Evolutionary conservation across 1,284 basidiomycete genomes (phyloP), one percentile per base, ranked within the genome.

Genomic region (Phenoliferia sp.): DNA sequence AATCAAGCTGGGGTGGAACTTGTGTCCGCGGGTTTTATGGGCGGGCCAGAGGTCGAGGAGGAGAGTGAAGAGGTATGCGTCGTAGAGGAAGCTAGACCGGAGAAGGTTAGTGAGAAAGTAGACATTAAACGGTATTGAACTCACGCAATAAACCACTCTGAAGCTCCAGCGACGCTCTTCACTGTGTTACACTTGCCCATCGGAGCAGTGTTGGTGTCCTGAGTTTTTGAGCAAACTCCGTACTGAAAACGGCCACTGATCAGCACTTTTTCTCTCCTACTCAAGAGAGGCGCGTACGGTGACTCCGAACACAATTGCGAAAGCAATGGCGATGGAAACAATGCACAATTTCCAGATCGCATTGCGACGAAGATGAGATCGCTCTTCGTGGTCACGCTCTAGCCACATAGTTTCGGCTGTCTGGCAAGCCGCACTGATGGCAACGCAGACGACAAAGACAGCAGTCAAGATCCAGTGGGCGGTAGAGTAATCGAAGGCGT

Each of bases 391-490:
- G 32, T 66, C 67, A n/a, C 67, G 62, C 17, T 73, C 69, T 26
- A 77, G 68, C 73, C 78, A 76, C 62, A 80, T 78, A 39, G 83
- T 74, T 71, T 84, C 80, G 35, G 78, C 75, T 2, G 80, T 79
- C 70, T 84, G 83, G 75, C 81, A 81, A 57, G 81, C 77, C 39
- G 82, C 82, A 4, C 79, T 80, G 22, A 84, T 65, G 19, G 81
- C 82, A 16, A 81, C 77, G 63, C 78, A 78, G 44, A 81, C 78
- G 64, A 84, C 77, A 71, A 84, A 84, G 61, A 83, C 76, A 19
- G 79, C 65, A 0, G 83, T 81, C 78, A 82, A 80, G 33, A 75
- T 73, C 82, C 82, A 83, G 73, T 84, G 83, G 3, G 81, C 77
- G 0, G 64, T 79, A 19, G 77, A 75, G 74, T 82, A 79, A 72